Evolutionary conservation across 805 yeast species (phyloP), one percentile per base, ranked within the genome.

Genomic region (Dipodascopsis tothii): DNA sequence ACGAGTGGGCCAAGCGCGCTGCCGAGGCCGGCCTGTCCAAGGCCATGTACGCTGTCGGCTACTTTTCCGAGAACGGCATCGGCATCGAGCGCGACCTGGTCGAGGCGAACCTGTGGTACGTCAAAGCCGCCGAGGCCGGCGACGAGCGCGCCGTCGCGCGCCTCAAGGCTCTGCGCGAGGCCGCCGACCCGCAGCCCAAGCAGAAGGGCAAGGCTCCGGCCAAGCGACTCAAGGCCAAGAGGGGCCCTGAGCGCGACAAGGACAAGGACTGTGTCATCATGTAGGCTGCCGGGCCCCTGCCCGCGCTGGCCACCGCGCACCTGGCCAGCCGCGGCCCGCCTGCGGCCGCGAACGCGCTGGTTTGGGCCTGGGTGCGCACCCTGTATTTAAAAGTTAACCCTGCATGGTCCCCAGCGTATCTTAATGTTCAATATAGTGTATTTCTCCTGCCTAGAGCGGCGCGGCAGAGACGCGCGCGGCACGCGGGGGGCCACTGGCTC

Each of bases 1-100:
- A 81, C 61, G 92, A 85, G 56, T 92, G 97, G 97, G 96, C 96
- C 1, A 67, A 75, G 42, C 71, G 84, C 51, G 90, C 97, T 0
- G 96, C 97, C 0, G 70, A 73, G 34, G 66, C 77, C 33, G 84
- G 84, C 14, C 70, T 73, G 30, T 74, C 85, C 4, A 85, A 85
- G 61, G 97, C 94, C 1, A 94, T 86, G 71, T 79, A 75, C 60
- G 82, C 94, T 0, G 67, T 86, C 34, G 95, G 88, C 21, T 80
- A 82, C 58, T 87, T 88, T 57, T 78, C 77, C 57, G 94, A 86
- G 49, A 74, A 78, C 58, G 97, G 97, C 1, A 77, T 86, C 51
- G 98, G 97, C 1, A 81, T 94, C 60, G 77, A 72, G 19, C 65
- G 68, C 23, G 75, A 84, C 60, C 41, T 63, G 3, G 62, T 62